These are phyloP conservation scores for Pichia cactophila DNA, from an alignment of 1,139 yeast genomes.

Conservation along the genomic window DNA sequence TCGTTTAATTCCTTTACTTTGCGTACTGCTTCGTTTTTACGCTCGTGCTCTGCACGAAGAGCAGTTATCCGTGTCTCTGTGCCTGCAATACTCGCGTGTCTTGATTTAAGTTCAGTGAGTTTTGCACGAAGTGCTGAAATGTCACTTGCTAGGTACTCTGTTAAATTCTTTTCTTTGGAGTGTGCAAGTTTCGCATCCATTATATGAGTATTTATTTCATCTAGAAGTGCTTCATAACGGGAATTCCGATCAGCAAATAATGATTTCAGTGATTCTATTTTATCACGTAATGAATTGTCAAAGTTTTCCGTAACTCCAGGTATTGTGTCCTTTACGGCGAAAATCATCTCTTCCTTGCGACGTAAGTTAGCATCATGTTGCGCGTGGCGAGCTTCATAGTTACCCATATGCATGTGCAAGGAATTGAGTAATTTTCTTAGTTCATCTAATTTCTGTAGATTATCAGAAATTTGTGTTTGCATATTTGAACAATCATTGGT, in stretches of 20 bases:
- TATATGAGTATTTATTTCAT: constrained; percentile 8
- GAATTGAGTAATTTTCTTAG: constrained; percentile 34
- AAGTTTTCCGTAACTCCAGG: neutral
- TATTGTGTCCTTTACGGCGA: neutral
- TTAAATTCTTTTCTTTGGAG: constrained; percentile 35
- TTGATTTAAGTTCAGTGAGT: constrained; percentile 30
- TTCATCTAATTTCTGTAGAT: constrained; percentile 18
- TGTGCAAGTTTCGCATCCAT: constrained; percentile 29
- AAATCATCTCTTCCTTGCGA: constrained; percentile 10
- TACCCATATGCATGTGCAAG: constrained; percentile 49
- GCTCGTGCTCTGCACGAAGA: constrained; percentile 31
- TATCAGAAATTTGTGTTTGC: constrained; percentile 19
- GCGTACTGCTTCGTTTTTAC: constrained; percentile 30
- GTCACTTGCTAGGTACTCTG: constrained; percentile 32
- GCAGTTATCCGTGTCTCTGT: constrained; percentile 34
- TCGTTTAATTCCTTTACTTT: constrained; percentile 27
- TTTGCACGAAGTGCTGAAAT: constrained; percentile 30
- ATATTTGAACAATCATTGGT: constrained; percentile 26
- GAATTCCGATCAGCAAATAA: neutral
- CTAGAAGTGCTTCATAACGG: constrained; percentile 8
- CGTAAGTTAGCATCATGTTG: constrained; percentile 29
- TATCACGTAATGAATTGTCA: neutral
- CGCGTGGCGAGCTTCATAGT: constrained; percentile 42
- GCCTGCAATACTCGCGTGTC: constrained; percentile 32
- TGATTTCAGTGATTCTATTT: neutral